Evolutionary conservation across 2,329 filamentous ascomycete species (phyloP).

Genomic region (Fusarium ambrosium): DNA sequence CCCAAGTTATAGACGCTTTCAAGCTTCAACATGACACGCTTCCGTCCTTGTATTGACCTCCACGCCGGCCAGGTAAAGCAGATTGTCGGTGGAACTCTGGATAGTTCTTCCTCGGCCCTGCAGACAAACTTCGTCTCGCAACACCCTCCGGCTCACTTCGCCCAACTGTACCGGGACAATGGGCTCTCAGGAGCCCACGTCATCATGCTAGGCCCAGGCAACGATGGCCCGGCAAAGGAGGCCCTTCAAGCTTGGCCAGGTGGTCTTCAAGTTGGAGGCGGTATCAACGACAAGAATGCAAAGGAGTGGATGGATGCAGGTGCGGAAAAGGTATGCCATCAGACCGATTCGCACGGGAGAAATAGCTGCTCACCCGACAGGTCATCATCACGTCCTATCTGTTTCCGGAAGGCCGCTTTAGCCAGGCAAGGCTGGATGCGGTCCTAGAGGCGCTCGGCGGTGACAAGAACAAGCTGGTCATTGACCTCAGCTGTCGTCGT

Average conservation of each 20-base stretch:
- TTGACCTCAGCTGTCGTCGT: conserved; percentile 92
- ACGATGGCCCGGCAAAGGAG: conserved; percentile 82
- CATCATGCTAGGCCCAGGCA: conserved; percentile 94
- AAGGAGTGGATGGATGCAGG: conserved; percentile 87
- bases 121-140: conserved; percentile 95
- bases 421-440: conserved; percentile 78
- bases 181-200: conserved; percentile 86
- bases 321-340: conserved; percentile 80
- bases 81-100: conserved; percentile 95
- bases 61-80: conserved; percentile 99
- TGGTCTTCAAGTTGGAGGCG: conserved; percentile 91
- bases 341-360: background rate
- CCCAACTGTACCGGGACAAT: conserved; percentile 83
- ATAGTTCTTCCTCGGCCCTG: conserved; percentile 73
- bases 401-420: conserved; percentile 88
- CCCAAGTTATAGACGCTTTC: background rate
- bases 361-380: conserved; percentile 62
- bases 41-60: conserved; percentile 96
- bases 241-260: conserved; percentile 83
- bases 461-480: conserved; percentile 86
- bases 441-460: conserved; percentile 80
- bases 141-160: conserved; percentile 85
- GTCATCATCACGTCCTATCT: conserved; percentile 97
- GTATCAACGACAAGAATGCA: conserved; percentile 89
- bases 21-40: conserved; percentile 80